phyloP scores from a whole-genome alignment of 306 rosid genomes.

The Pachyrhizus erosus region DNA sequence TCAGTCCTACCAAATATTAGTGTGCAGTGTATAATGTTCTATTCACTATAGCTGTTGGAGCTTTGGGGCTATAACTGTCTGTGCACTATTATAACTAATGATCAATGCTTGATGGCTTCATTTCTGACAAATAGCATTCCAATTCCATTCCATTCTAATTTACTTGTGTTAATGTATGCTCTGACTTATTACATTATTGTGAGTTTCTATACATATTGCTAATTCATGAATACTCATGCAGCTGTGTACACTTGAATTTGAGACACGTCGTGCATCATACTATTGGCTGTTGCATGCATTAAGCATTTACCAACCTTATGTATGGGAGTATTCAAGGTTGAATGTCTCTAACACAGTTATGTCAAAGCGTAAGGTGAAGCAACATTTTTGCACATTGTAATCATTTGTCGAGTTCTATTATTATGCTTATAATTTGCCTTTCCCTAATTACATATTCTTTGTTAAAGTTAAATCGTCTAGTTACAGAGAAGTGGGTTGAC shows the following conservation, averaged over 20 bases:
- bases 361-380: conserved; percentile 96
- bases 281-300: conserved; percentile 86
- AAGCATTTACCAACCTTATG: conserved; percentile 86
- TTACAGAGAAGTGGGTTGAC: conserved; percentile 92
- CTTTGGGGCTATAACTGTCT: conserved; percentile 8
- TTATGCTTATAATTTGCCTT: conserved; percentile 7
- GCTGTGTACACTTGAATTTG: conserved; percentile 97
- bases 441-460: conserved; percentile 31
- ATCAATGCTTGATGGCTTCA: not conserved
- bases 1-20: not conserved
- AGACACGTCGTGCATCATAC: conserved; percentile 98
- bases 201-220: not conserved
- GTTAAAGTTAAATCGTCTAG: conserved; percentile 82
- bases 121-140: not conserved
- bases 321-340: conserved; percentile 97
- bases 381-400: conserved; percentile 5
- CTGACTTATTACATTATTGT: not conserved
- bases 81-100: not conserved
- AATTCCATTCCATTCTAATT: not conserved
- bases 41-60: not conserved
- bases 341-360: conserved; percentile 90
- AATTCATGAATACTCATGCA: conserved; percentile 48
- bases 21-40: not conserved
- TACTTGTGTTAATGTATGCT: conserved; percentile 1
- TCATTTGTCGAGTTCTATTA: not conserved